These are phyloP conservation scores for Aspergillus sp. DNA, from an alignment of 2,329 filamentous ascomycete genomes.

Conservation along the genomic window DNA sequence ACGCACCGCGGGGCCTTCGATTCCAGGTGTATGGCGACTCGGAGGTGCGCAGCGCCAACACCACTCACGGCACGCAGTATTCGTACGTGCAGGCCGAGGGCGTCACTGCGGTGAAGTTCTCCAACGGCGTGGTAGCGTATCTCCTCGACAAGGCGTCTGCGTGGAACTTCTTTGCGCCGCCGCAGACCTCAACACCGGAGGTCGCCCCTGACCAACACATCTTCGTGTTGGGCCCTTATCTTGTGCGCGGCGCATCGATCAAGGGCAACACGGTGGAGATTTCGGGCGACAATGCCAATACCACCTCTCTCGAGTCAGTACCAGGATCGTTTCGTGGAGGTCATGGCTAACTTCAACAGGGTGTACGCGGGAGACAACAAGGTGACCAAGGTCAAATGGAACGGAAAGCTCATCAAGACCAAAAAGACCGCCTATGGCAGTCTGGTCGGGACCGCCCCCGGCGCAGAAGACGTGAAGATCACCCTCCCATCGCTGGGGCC, in stretches of 20 bases:
- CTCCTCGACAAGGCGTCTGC: slow-evolving; percentile 54
- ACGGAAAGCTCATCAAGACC: slow-evolving; percentile 39
- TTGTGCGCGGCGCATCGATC: slow-evolving; percentile 42
- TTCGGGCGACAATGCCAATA: slow-evolving; percentile 41
- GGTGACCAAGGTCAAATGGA: slow-evolving; percentile 46
- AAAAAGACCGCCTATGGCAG: slow-evolving; percentile 45
- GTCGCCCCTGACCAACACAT: slow-evolving; percentile 48
- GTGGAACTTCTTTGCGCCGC: slow-evolving; percentile 57
- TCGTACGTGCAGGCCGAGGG: slow-evolving; percentile 50
- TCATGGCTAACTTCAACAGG: slow-evolving; percentile 11
- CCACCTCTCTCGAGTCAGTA: slow-evolving; percentile 39
- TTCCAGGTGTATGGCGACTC: slow-evolving; percentile 44
- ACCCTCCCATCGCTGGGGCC: slow-evolving; percentile 43
- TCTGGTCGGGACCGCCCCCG: slow-evolving; percentile 40
- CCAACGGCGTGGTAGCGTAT: slow-evolving; percentile 50
- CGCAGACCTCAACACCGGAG: slow-evolving; percentile 45
- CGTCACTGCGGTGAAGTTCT: slow-evolving; percentile 47
- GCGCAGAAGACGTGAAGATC: slow-evolving; percentile 40
- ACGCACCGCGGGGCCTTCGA: slow-evolving; percentile 28
- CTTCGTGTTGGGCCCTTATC: slow-evolving; percentile 45
- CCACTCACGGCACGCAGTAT: slow-evolving; percentile 33
- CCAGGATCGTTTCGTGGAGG: background rate
- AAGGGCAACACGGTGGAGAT: slow-evolving; percentile 33
- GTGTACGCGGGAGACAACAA: slow-evolving; percentile 41
- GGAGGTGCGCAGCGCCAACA: slow-evolving; percentile 28